Evolutionary conservation across 2,329 filamentous ascomycete genomes (phyloP).

Genomic region (Gremmenia infestans): DNA sequence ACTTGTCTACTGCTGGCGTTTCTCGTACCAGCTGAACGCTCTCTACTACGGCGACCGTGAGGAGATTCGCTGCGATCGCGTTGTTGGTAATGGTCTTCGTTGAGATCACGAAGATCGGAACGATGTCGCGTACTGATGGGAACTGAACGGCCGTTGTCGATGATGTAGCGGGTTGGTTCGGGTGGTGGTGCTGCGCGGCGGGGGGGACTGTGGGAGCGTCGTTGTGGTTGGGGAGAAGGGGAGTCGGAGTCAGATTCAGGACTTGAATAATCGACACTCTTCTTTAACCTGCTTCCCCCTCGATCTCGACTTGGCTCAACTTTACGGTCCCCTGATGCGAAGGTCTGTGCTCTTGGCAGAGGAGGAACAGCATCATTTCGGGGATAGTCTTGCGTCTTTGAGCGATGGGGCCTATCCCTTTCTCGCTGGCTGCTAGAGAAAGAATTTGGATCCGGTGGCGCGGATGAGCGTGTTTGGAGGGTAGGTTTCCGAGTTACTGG

Average conservation of each 20-base stretch:
- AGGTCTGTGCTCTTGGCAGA: slow-evolving; percentile 28
- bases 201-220: slow-evolving; percentile 18
- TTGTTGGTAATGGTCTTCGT: slow-evolving; percentile 14
- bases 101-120: slow-evolving; percentile 12
- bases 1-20: slow-evolving; percentile 3
- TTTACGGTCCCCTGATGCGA: slow-evolving; percentile 15
- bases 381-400: slow-evolving; percentile 28
- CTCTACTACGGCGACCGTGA: slow-evolving; percentile 10
- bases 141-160: slow-evolving; percentile 21
- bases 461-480: slow-evolving; percentile 26
- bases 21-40: slow-evolving; percentile 15
- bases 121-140: slow-evolving; percentile 18
- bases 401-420: slow-evolving; percentile 26
- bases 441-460: slow-evolving; percentile 19
- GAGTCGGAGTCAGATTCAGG: slow-evolving; percentile 19
- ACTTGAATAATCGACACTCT: slow-evolving; percentile 13
- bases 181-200: neutral
- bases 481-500: slow-evolving; percentile 21
- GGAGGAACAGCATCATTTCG: slow-evolving; percentile 22
- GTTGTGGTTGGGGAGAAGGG: slow-evolving; percentile 10
- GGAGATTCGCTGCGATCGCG: slow-evolving; percentile 24
- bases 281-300: slow-evolving; percentile 21
- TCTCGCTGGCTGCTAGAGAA: neutral
- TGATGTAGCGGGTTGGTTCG: slow-evolving; percentile 22
- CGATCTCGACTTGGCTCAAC: slow-evolving; percentile 14